Base-by-base conservation (phyloP, 2,329 filamentous ascomycete species). In the Trichocomaceae sp. region DNA sequence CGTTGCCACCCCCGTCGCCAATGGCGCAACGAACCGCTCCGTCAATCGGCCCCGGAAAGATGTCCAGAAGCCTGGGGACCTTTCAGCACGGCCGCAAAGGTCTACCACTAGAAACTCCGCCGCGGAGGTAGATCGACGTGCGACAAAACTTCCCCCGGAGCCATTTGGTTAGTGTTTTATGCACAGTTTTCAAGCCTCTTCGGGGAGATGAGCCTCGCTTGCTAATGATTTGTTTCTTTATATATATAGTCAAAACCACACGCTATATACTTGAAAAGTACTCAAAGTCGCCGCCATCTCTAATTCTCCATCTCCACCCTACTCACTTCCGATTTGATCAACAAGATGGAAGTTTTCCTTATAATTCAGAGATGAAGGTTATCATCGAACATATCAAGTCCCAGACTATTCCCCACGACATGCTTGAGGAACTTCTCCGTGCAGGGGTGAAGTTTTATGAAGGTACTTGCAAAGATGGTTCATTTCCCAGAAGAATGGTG, bases 241-340 rank as follows among this genome's bases (percentile, higher is more conserved):
- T 4, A 54, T 63, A 39, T 51, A 37, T 53, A 90, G 90, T 92
- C 44, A 81, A 86, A 68, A 87, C 84, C 29, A 83, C 85, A 58
- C 73, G 80, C 13, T 88, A 93, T 64, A 90, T 97, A 47, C 77
- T 97, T n/a, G 84, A 82, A 63, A 95, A 91, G 72, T 90, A 86
- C 71, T 78, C 77, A 41, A 83, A 80, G 64, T 79, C 79, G 50
- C 83, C 85, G 8, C 91, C 93, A 0, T 97, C 92, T 3, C 77
- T 99, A 22, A 83, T 92, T 50, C 77, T 99, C 22, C 91, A 96
- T 69, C 77, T 99, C 31, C 85, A 96, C 67, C 80, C 84, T 9
- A 90, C 82, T 4, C 86, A 96, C 72, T 97, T 96, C 68, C 84
- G 87, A 56, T 95, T 99, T 73, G 92, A 97, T 63, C 84, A 90